phyloP scores from a whole-genome alignment of 768 basidiomycete genomes.

The Podaxis sp. region DNA sequence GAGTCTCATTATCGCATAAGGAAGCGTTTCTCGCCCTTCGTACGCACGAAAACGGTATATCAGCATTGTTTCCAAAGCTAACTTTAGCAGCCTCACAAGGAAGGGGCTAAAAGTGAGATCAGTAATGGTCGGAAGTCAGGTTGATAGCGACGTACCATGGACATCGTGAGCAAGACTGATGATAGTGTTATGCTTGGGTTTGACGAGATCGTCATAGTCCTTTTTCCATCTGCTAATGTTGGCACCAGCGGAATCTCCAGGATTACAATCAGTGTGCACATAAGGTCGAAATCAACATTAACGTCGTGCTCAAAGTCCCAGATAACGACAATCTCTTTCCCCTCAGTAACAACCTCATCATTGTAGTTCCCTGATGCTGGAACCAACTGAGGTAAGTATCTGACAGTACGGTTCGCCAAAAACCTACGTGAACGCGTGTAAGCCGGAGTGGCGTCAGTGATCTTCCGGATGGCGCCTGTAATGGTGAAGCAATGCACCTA shows the following conservation, averaged over 20 bases:
- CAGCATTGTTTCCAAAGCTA: background rate
- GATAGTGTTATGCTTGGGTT: constrained; percentile 1
- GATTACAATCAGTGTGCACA: background rate
- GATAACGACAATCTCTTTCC: constrained; percentile 16
- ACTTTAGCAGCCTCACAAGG: background rate
- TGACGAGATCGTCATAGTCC: constrained; percentile 6
- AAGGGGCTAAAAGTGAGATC: background rate
- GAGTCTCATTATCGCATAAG: constrained; percentile 19
- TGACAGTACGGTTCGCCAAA: background rate
- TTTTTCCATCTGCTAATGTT: constrained; percentile 4
- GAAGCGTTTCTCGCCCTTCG: constrained; percentile 9
- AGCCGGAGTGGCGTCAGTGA: constrained; percentile 20
- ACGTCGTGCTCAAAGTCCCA: constrained; percentile 23
- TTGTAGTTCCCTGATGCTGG: constrained; percentile 21
- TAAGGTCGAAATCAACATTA: too few species aligned
- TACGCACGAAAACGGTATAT: background rate
- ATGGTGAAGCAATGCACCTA: too few species aligned
- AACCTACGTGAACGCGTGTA: constrained; percentile 25
- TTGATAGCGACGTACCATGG: background rate
- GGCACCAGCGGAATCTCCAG: constrained; percentile 9
- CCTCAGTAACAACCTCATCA: constrained; percentile 13
- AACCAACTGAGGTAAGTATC: background rate
- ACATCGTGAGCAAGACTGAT: constrained; percentile 15
- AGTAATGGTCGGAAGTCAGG: background rate
- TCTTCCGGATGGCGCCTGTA: constrained; percentile 11